Evolutionary conservation across 1,284 basidiomycete genomes (phyloP).

Genomic region (Spongispora temasekensis): DNA sequence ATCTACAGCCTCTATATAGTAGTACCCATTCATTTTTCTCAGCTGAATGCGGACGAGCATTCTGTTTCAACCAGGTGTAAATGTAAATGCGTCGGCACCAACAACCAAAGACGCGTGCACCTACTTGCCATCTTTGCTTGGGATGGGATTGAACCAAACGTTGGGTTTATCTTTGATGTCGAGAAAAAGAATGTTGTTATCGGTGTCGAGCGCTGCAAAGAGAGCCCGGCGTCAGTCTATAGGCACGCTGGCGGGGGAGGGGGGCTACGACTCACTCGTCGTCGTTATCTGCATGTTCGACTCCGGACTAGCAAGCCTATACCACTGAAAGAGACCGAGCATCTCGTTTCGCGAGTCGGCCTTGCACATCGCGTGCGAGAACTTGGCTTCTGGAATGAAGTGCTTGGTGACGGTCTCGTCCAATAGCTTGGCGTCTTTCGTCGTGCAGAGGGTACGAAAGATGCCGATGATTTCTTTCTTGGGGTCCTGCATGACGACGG

Average conservation of each 20-base stretch:
- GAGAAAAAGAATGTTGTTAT: slow-evolving; percentile 25
- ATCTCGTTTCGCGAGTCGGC: slow-evolving; percentile 29
- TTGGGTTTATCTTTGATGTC: slow-evolving; percentile 27
- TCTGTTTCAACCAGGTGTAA: slow-evolving; percentile 10
- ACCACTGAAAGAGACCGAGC: slow-evolving; percentile 33
- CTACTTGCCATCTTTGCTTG: slow-evolving; percentile 20
- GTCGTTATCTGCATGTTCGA: slow-evolving; percentile 6
- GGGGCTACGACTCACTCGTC: slow-evolving; percentile 26
- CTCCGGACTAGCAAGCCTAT: slow-evolving; percentile 27
- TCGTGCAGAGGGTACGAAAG: slow-evolving; percentile 25
- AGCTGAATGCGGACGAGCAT: slow-evolving; percentile 26
- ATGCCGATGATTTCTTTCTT: slow-evolving; percentile 29
- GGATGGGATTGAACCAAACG: slow-evolving; percentile 28
- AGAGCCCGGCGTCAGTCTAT: slow-evolving; percentile 2
- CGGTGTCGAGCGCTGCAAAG: slow-evolving; percentile 27
- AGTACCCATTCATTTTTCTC: slow-evolving; percentile 11
- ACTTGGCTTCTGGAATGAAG: slow-evolving; percentile 22
- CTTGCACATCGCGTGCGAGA: slow-evolving; percentile 29
- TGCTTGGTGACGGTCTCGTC: slow-evolving; percentile 16
- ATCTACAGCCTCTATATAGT: slow-evolving; percentile 22
- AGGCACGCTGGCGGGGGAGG: not conserved
- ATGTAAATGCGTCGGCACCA: not conserved
- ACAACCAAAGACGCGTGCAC: not conserved
- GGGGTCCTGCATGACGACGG: slow-evolving; percentile 30
- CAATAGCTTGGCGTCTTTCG: slow-evolving; percentile 19